Evolutionary conservation across 768 basidiomycete genomes (phyloP).

Genomic region (Kwoniella shandongensis): DNA sequence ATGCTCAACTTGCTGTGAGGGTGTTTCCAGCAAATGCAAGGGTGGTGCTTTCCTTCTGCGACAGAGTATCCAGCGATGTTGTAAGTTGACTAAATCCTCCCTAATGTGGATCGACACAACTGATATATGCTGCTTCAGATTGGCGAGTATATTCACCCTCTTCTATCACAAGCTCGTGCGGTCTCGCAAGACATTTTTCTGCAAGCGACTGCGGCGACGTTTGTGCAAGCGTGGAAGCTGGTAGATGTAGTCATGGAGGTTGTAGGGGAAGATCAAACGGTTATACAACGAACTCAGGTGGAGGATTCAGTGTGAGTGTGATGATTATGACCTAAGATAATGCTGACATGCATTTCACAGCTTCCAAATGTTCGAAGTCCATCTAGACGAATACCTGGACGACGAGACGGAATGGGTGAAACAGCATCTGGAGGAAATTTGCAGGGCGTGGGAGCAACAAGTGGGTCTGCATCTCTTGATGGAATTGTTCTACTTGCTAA

Average conservation of each 20-base stretch:
- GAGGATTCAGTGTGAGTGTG: conserved; percentile 78
- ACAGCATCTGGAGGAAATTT: conserved; percentile 68
- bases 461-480: conserved; percentile 19
- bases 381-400: conserved; percentile 97
- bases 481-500: conserved; percentile 2
- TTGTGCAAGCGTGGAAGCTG: conserved; percentile 81
- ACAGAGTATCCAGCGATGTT: conserved; percentile 80
- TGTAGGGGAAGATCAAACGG: conserved; percentile 35
- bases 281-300: conserved; percentile 47
- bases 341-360: conserved; percentile 55
- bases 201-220: conserved; percentile 83
- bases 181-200: conserved; percentile 69
- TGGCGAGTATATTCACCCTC: conserved; percentile 77
- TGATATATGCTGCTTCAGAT: conserved; percentile 58
- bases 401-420: conserved; percentile 86
- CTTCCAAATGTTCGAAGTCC: conserved; percentile 89
- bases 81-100: conserved; percentile 38
- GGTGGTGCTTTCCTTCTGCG: conserved; percentile 78
- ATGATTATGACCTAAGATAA: conserved; percentile 41
- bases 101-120: background rate
- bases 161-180: conserved; percentile 74
- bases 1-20: conserved; percentile 76
- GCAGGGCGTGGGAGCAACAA: conserved; percentile 71
- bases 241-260: conserved; percentile 72
- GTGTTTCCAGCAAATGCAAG: conserved; percentile 80